These are phyloP conservation scores for Daldinia caldariorum DNA, from an alignment of 495 filamentous ascomycete genomes.

Conservation along the genomic window DNA sequence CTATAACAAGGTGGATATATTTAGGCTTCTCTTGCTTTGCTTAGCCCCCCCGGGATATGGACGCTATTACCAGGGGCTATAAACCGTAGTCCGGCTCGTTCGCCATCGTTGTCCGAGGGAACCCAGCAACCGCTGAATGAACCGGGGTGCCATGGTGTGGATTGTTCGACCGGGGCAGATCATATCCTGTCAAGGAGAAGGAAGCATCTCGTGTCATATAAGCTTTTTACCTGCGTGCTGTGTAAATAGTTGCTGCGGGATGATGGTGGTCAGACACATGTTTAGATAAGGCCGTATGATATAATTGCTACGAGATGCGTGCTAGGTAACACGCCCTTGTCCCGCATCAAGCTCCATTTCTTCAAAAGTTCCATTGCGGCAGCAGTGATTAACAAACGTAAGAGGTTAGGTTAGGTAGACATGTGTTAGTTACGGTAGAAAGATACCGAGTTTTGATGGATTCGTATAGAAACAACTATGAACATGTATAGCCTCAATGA, in stretches of 20 bases:
- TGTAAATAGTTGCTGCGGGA: neutral
- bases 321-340: neutral
- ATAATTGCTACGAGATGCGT: neutral
- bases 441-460: slow-evolving; percentile 7
- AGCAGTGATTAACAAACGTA: neutral
- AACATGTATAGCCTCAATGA: slow-evolving; percentile 19
- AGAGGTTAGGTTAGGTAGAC: neutral
- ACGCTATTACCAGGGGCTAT: neutral
- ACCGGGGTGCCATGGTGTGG: neutral
- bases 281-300: neutral
- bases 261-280: neutral
- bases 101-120: neutral
- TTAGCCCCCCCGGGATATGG: slow-evolving; percentile 23
- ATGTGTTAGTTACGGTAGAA: neutral
- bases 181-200: neutral
- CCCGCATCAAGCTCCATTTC: neutral
- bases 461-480: slow-evolving; percentile 22
- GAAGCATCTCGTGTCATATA: neutral
- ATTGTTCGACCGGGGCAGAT: neutral
- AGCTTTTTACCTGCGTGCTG: neutral
- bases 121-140: neutral
- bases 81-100: slow-evolving; percentile 5
- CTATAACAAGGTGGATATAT: slow-evolving; percentile 11
- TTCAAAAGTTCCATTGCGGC: neutral
- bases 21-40: neutral